A percentile compares a stretch with the other conserved stretches of the same genome.
phyloP scores from a whole-genome alignment of 371 early-diverging fungal species.

The Mortierella sp. region DNA sequence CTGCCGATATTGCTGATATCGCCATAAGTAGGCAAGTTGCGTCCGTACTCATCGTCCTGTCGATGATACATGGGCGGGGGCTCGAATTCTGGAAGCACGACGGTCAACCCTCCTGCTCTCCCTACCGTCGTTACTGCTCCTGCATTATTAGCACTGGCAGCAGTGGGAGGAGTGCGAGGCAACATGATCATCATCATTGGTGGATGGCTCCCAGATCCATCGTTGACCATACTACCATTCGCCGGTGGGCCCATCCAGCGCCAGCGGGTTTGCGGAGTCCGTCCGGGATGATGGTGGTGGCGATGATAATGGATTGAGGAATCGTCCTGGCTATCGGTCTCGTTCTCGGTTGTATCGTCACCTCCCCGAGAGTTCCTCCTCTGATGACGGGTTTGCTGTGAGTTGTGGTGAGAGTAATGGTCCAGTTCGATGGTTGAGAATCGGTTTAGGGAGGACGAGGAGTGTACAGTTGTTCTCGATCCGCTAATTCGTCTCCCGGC shows the following conservation, averaged over 20 bases:
- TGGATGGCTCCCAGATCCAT: not conserved
- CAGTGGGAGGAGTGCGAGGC: not conserved
- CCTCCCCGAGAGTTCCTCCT: not conserved
- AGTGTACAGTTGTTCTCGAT: not conserved
- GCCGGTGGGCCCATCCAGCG: not conserved
- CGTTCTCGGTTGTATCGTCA: not conserved
- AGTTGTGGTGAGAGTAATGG: not conserved
- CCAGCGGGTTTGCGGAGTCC: not conserved
- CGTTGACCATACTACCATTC: not conserved
- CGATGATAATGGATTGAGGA: not conserved
- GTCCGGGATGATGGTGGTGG: not conserved
- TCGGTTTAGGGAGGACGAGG: not conserved
- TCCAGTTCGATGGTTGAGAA: not conserved
- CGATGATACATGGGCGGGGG: constrained; percentile 12
- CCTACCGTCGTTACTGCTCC: not conserved
- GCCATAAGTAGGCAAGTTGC: not conserved
- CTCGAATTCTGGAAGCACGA: not conserved
- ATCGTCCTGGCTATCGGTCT: constrained; percentile 11
- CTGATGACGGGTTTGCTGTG: not conserved
- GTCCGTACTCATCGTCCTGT: not conserved
- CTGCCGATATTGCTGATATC: not conserved
- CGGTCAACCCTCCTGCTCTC: not conserved
- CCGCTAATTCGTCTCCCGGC: not conserved
- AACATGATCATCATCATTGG: constrained; percentile 3
- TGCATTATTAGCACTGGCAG: not conserved